A percentile compares a stretch with the other conserved stretches of the same genome.
These are phyloP conservation scores for Eucalyptus viminalis DNA, from an alignment of 345 rosid genomes.

Conservation along the genomic window DNA sequence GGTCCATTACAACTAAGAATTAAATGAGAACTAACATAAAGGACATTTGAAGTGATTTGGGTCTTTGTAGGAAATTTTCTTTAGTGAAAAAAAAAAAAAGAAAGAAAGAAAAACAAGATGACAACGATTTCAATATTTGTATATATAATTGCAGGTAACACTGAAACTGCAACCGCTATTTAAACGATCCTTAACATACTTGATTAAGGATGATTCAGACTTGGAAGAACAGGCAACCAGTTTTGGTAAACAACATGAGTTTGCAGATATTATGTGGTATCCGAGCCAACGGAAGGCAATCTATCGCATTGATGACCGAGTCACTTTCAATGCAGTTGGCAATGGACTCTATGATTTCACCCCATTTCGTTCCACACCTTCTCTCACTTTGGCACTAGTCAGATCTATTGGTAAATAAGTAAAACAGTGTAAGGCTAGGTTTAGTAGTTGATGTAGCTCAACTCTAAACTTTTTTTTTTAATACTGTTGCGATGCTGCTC, in stretches of 20 bases:
- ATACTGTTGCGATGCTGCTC: neutral
- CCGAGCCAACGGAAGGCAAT: constrained; percentile 52
- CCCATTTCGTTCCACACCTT: constrained; percentile 44
- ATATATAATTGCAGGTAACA: constrained; percentile 31
- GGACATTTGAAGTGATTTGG: neutral
- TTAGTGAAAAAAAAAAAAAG: no score
- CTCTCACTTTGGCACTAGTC: constrained; percentile 9
- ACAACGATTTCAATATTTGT: neutral
- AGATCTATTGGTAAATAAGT: constrained; percentile 37
- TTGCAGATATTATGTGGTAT: constrained; percentile 60
- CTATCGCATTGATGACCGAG: constrained; percentile 54
- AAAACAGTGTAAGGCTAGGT: neutral
- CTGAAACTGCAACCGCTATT: constrained; percentile 50
- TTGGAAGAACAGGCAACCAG: constrained; percentile 24
- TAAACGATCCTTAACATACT: constrained; percentile 46
- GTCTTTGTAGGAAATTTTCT: neutral
- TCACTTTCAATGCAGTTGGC: constrained; percentile 22
- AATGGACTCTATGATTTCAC: constrained; percentile 39
- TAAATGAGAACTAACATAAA: neutral
- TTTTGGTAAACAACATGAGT: constrained; percentile 56
- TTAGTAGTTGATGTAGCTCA: neutral
- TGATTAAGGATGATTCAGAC: constrained; percentile 20
- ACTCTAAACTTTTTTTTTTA: neutral
- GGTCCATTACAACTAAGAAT: neutral
- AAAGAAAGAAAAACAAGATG: neutral